Evolutionary conservation across 257 asterid species (phyloP).

Genomic region (Plantago ovata): DNA sequence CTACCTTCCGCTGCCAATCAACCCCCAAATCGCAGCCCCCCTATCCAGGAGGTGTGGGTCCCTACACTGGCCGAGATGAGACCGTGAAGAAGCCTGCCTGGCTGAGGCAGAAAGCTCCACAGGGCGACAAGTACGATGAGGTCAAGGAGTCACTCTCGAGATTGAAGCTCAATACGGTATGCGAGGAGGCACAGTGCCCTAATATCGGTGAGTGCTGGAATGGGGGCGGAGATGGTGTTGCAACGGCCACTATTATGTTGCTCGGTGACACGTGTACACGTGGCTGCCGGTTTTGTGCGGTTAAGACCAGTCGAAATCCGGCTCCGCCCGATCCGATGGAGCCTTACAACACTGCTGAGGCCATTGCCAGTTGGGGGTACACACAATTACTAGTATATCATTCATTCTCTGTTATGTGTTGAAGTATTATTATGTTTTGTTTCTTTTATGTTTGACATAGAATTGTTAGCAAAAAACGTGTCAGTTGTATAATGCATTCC

Average conservation of each 20-base stretch:
- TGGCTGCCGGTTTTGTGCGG: constrained; percentile 96
- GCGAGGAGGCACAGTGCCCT: constrained; percentile 99
- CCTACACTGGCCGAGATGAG: constrained; percentile 83
- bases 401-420: background rate
- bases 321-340: constrained; percentile 97
- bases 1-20: constrained; percentile 26
- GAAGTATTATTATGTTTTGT: too few species aligned
- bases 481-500: too few species aligned
- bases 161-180: constrained; percentile 80
- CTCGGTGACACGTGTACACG: constrained; percentile 97
- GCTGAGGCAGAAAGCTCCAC: constrained; percentile 98
- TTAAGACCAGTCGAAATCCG: constrained; percentile 87
- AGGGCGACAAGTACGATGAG: constrained; percentile 80
- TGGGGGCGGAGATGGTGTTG: constrained; percentile 95
- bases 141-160: constrained; percentile 79
- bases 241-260: constrained; percentile 95
- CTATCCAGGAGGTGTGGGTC: constrained; percentile 55
- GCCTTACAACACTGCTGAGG: constrained; percentile 86
- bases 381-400: background rate
- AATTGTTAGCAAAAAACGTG: too few species aligned
- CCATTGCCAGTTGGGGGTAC: constrained; percentile 97
- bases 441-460: too few species aligned
- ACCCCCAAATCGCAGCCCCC: constrained; percentile 28
- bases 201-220: constrained; percentile 99
- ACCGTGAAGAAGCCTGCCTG: constrained; percentile 76